phyloP scores from a whole-genome alignment of 1,284 basidiomycete species.

The Tilletia walkeri region DNA sequence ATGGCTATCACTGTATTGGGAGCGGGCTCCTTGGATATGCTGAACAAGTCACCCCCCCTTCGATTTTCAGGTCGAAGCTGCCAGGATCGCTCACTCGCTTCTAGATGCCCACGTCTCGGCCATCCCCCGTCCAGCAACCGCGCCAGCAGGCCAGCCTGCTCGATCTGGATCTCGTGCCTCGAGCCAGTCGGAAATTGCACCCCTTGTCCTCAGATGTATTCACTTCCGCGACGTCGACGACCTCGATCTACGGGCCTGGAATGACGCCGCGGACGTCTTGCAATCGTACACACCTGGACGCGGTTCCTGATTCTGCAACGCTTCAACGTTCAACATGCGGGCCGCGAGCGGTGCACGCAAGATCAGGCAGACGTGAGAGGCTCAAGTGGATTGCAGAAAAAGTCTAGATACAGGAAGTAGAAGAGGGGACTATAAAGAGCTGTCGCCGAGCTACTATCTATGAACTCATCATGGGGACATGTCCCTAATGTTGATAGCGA shows the following conservation, averaged over 20 bases:
- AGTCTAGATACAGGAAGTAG: background rate
- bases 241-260: slow-evolving; percentile 1
- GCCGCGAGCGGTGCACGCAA: too few relatives aligned
- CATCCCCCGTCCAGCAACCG: background rate
- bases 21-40: background rate
- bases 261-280: background rate
- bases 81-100: too few relatives aligned
- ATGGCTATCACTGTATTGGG: background rate
- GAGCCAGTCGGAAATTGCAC: background rate
- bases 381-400: too few relatives aligned
- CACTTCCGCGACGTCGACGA: slow-evolving; percentile 9
- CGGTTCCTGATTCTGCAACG: too few relatives aligned
- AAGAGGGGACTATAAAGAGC: background rate
- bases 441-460: slow-evolving; percentile 19
- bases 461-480: slow-evolving; percentile 9
- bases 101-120: background rate
- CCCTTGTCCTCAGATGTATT: slow-evolving; percentile 4
- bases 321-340: too few relatives aligned
- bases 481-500: slow-evolving; percentile 15
- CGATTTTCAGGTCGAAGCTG: background rate
- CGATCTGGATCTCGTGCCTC: background rate
- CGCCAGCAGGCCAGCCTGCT: background rate
- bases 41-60: background rate
- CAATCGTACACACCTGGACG: background rate
- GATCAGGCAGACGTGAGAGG: too few relatives aligned